Evolutionary conservation across 768 basidiomycete genomes (phyloP).

Genomic region (Rhizopogon salebrosus): DNA sequence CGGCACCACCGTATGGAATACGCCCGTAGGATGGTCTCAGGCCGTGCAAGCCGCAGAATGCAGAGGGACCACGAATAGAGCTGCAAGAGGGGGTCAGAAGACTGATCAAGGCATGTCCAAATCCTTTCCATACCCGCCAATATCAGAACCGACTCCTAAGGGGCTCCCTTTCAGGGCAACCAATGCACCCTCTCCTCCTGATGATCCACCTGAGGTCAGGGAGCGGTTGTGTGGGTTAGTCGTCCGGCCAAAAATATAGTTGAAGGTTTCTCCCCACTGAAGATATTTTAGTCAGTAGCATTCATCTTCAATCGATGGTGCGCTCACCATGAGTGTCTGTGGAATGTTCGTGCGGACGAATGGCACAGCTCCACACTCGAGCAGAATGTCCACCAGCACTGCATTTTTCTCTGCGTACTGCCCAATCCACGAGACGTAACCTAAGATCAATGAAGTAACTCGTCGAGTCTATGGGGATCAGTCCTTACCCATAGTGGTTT

Average conservation of each 20-base stretch:
- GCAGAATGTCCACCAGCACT: slow-evolving; percentile 59
- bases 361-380: slow-evolving; percentile 60
- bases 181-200: slow-evolving; percentile 82
- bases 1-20: slow-evolving; percentile 64
- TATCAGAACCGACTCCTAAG: slow-evolving; percentile 72
- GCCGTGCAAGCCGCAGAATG: slow-evolving; percentile 65
- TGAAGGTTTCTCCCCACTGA: slow-evolving; percentile 75
- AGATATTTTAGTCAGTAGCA: background rate
- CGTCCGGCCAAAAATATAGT: slow-evolving; percentile 75
- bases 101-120: background rate
- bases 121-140: slow-evolving; percentile 53
- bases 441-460: background rate
- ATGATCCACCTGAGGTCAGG: slow-evolving; percentile 73
- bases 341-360: slow-evolving; percentile 73
- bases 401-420: slow-evolving; percentile 52
- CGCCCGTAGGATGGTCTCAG: slow-evolving; percentile 66
- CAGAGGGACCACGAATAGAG: slow-evolving; percentile 66
- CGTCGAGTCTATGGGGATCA: background rate
- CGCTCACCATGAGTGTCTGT: slow-evolving; percentile 63
- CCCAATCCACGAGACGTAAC: slow-evolving; percentile 72
- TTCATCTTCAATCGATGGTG: background rate
- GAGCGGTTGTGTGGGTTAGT: slow-evolving; percentile 68
- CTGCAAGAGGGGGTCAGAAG: slow-evolving; percentile 25
- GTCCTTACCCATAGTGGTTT: slow-evolving; percentile 53
- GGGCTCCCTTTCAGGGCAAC: slow-evolving; percentile 42